These are phyloP conservation scores for Cyanidiococcus yangmingshanensis DNA, from an alignment of 23 red algal genomes.

Conservation along the genomic window DNA sequence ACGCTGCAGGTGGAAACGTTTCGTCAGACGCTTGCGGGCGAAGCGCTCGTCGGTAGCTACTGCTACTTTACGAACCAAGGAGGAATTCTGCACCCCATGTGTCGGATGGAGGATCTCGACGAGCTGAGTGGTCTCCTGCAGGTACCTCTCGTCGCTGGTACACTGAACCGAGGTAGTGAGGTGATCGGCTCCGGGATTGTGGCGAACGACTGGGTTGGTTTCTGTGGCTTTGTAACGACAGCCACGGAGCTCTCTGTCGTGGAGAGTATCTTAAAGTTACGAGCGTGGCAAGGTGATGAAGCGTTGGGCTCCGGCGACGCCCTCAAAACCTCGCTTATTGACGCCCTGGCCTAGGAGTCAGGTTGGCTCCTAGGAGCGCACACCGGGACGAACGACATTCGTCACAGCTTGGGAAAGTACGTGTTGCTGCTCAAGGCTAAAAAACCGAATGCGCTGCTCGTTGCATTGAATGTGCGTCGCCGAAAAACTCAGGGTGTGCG, in stretches of 20 bases:
- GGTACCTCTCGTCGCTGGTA: conserved; percentile 85
- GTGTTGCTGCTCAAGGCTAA: no score
- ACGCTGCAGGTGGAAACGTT: conserved; percentile 76
- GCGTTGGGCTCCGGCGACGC: not conserved
- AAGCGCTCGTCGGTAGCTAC: conserved; percentile 76
- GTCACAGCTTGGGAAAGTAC: no score
- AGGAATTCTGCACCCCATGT: conserved; percentile 80
- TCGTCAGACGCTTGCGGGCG: conserved; percentile 82
- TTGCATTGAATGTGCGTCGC: no score
- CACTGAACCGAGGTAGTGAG: conserved; percentile 75
- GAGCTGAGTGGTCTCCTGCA: conserved; percentile 76
- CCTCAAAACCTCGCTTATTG: not conserved
- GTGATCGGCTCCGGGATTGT: conserved; percentile 84
- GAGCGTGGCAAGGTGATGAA: not conserved
- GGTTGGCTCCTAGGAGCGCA: no score
- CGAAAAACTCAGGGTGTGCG: no score
- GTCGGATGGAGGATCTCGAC: conserved; percentile 76
- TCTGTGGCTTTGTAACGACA: conserved; percentile 76
- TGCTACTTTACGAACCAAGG: conserved; percentile 96
- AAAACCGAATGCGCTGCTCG: no score
- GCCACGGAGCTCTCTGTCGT: conserved; percentile 74
- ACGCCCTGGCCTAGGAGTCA: conserved; percentile 2
- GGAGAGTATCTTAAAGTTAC: conserved; percentile 76
- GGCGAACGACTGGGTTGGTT: conserved; percentile 85
- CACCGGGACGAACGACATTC: no score